A percentile compares a stretch with the other conserved stretches of the same genome.
These are phyloP conservation scores for Wickerhamiella kazuoi DNA, from an alignment of 805 yeast genomes.

Conservation along the genomic window DNA sequence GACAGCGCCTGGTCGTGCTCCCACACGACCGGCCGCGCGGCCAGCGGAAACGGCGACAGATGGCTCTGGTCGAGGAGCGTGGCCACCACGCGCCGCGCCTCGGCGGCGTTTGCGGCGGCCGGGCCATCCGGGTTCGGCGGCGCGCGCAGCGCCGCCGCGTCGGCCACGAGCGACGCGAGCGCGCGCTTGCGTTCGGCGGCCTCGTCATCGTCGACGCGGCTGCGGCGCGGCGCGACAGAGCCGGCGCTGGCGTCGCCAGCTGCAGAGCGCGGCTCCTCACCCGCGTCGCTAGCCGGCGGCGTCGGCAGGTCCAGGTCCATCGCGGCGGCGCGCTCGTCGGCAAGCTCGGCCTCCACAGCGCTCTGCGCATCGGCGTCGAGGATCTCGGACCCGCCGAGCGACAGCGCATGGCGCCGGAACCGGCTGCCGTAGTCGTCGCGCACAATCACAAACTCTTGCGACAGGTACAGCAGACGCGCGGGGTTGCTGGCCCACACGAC, in stretches of 20 bases:
- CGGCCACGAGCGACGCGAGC: background rate
- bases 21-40: slow-evolving; percentile 47
- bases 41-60: slow-evolving; percentile 57
- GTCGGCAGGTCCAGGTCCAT: background rate
- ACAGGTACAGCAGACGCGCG: slow-evolving; percentile 50
- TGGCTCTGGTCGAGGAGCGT: slow-evolving; percentile 79
- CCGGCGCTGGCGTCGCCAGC: background rate
- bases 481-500: slow-evolving; percentile 63
- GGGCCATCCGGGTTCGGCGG: background rate
- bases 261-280: background rate
- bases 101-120: background rate
- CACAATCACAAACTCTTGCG: slow-evolving; percentile 64
- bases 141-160: background rate
- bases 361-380: background rate
- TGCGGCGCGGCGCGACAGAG: background rate
- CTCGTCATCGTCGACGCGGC: background rate
- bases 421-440: slow-evolving; percentile 60
- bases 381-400: background rate
- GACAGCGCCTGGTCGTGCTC: slow-evolving; percentile 52
- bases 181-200: background rate
- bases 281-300: background rate
- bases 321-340: background rate
- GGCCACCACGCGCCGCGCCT: slow-evolving; percentile 39
- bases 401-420: slow-evolving; percentile 45
- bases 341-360: background rate